Conservation (phyloP, 164 flowering plant genomes). For the Tetrastigma voinierianum region DNA sequence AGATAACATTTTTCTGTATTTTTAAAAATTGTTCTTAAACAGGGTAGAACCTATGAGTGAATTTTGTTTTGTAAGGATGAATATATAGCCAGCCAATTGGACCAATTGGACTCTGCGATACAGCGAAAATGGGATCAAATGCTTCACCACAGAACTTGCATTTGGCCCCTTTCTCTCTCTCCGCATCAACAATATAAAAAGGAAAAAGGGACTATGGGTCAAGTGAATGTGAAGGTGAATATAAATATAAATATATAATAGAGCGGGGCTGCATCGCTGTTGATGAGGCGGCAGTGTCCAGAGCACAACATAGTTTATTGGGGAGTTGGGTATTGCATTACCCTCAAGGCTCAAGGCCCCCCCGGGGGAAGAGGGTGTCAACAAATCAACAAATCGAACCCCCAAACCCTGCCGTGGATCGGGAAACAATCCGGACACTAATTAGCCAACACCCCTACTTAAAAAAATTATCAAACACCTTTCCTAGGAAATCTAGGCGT, state of each 20-base stretch:
- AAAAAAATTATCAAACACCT: background rate
- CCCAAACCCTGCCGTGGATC: constrained; percentile 10
- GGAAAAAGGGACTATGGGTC: no score
- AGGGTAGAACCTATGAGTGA: background rate
- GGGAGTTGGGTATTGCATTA: background rate
- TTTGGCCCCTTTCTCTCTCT: background rate
- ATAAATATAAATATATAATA: no score
- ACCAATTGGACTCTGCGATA: constrained; percentile 2
- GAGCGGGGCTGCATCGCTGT: no score
- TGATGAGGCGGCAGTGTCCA: no score
- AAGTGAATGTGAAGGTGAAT: no score
- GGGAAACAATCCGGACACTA: constrained; percentile 10
- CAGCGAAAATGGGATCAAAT: constrained; percentile 6
- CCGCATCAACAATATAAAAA: no score
- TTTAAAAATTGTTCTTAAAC: no score
- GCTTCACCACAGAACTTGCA: background rate
- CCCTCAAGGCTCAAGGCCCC: constrained; percentile 1
- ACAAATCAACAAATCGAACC: background rate
- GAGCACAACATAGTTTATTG: background rate
- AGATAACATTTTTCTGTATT: no score
- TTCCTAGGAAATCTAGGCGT: background rate
- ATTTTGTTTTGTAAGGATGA: background rate
- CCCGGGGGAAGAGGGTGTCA: background rate
- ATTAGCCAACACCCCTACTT: background rate
- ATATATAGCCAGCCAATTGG: background rate